phyloP scores from a whole-genome alignment of 1,284 basidiomycete genomes.

The Tilletia indica region DNA sequence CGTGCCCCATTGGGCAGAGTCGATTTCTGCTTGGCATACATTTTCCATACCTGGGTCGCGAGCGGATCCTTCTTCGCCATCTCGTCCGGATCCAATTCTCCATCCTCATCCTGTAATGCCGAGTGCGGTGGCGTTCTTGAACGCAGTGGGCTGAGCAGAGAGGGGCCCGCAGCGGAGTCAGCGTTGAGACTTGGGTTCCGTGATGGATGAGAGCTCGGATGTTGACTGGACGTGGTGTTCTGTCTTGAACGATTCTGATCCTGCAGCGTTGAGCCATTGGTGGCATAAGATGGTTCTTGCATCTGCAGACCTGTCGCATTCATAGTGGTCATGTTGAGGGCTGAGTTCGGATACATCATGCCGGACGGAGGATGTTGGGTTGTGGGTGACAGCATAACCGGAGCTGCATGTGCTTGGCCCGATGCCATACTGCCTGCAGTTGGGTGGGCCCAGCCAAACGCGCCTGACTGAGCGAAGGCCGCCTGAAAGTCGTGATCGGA shows the following conservation, averaged over 20 bases:
- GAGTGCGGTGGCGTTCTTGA: neutral
- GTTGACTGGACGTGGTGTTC: too few species aligned
- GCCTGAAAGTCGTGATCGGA: slow-evolving; percentile 7
- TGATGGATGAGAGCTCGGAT: neutral
- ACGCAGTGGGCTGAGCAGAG: neutral
- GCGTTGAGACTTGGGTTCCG: neutral
- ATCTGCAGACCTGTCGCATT: neutral
- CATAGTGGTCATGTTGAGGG: neutral
- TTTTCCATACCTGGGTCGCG: slow-evolving; percentile 93
- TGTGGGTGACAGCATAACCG: neutral
- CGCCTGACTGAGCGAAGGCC: neutral
- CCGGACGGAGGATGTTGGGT: neutral
- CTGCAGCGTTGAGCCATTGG: too few species aligned
- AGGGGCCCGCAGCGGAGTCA: neutral
- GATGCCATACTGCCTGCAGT: too few species aligned
- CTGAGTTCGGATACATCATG: neutral
- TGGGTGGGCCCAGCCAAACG: too few species aligned
- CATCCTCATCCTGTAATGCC: slow-evolving; percentile 27
- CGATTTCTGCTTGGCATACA: slow-evolving; percentile 86
- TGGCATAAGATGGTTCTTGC: too few species aligned
- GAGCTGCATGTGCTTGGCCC: too few species aligned
- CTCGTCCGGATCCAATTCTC: slow-evolving; percentile 46
- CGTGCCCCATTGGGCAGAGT: slow-evolving; percentile 83
- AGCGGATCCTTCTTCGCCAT: slow-evolving; percentile 73
- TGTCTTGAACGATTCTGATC: too few species aligned